Base-by-base conservation (phyloP, 495 filamentous ascomycete genomes). In the Podospora bellae-mahoneyi region DNA sequence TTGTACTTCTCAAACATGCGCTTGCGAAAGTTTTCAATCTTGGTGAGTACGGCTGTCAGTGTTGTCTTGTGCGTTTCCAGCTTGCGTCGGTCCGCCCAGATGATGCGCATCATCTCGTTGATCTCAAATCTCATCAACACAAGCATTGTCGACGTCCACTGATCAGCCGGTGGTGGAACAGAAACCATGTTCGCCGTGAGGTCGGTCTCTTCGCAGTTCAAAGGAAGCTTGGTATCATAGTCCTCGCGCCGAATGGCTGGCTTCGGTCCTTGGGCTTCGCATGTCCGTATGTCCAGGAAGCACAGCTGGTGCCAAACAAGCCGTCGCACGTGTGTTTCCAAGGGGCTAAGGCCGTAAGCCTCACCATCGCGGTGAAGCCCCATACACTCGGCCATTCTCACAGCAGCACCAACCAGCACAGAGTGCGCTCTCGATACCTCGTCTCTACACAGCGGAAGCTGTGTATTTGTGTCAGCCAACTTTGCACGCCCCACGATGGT, bases 341-440 rank as follows among this genome's bases (percentile, higher is more conserved):
- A 81, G 1, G 91, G 84, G 39, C 81, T 84, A 39, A 90, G 81
- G 0, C 87, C 85, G 66, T 88, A 91, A 19, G 79, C 78, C 59
- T 81, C 80, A n/a, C 88, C 88, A 71, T 94, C 91, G 1, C 88
- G 80, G 73, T 92, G 88, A n/a, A 92, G 77, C 5, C 90, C 88
- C 88, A 91, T 91, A 71, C 89, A 91, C 78, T 91, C 88, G 32
- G 89, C 90, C 76, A 92, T 85, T 39, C 90, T 80, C 23, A 91
- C 87, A 10, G 88, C 89, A 20, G 89, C 85, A 23, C 88, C 89
- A 4, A 89, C 84, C 2, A 93, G 81, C 20, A 89, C 88, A 7
- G 87, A 89, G 73, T 92, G 90, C 5, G 88, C 86, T 65, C 90
- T 80, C 4, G 90, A 91, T 20, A 93, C 82, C 74, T 91, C 87